Evolutionary conservation across 1,139 yeast species (phyloP).

Genomic region (Dujonia santamariae): DNA sequence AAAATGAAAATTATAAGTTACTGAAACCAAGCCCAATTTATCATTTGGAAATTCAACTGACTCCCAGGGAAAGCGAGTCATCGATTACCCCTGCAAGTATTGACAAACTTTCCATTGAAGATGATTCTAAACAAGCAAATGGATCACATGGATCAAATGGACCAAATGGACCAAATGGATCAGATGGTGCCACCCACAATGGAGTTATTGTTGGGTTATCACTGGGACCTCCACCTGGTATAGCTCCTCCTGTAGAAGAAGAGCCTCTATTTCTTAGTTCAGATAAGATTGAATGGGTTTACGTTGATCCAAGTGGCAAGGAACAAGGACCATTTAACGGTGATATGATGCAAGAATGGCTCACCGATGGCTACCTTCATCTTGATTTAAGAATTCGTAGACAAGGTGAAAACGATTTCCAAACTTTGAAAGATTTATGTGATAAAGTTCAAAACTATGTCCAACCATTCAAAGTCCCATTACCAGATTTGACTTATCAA

Average conservation of each 20-base stretch:
- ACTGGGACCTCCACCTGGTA: conserved; percentile 3
- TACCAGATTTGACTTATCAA: conserved; percentile 30
- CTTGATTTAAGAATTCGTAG: conserved; percentile 58
- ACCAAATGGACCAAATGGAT: no score
- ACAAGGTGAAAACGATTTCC: conserved; percentile 39
- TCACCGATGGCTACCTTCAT: conserved; percentile 56
- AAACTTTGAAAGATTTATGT: conserved; percentile 45
- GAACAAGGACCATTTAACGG: conserved; percentile 85
- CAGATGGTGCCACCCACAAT: neutral
- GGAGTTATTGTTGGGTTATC: neutral
- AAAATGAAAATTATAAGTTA: conserved; percentile 28
- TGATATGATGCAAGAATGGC: conserved; percentile 77
- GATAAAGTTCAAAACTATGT: conserved; percentile 43
- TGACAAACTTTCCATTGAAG: neutral
- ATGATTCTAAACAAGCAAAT: neutral
- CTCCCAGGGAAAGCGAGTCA: conserved; percentile 1
- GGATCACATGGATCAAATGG: no score
- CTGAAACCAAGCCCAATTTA: conserved; percentile 31
- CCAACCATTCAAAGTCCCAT: conserved; percentile 63
- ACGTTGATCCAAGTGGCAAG: conserved; percentile 65
- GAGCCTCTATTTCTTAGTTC: conserved; percentile 17
- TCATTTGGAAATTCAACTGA: conserved; percentile 32
- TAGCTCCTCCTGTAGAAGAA: neutral
- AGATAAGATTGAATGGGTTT: conserved; percentile 61
- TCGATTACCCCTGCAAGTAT: neutral